phyloP scores from a whole-genome alignment of 352 stramenopile genomes.

The Albugo laibachii region DNA sequence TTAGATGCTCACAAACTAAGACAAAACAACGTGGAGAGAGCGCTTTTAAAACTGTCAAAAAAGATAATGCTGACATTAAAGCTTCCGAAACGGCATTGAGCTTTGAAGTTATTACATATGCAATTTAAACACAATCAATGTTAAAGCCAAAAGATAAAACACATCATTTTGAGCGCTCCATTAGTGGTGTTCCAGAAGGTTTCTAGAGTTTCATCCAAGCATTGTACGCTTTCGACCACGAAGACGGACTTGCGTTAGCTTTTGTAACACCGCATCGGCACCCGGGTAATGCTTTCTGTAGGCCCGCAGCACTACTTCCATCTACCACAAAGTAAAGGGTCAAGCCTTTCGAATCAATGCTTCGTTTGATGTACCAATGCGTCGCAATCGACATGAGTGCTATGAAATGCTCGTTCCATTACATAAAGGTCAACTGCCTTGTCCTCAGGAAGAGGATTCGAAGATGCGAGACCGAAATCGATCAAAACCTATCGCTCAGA shows the following conservation, averaged over 20 bases:
- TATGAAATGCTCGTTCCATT: constrained; percentile 83
- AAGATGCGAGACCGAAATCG: constrained; percentile 71
- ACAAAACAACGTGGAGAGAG: too few relatives aligned
- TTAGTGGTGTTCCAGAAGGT: neutral
- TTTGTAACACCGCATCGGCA: constrained; percentile 63
- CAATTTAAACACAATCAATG: too few relatives aligned
- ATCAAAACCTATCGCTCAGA: constrained; percentile 40
- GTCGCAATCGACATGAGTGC: constrained; percentile 76
- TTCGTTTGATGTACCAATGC: constrained; percentile 21
- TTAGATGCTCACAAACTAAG: too few relatives aligned
- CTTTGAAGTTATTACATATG: too few relatives aligned
- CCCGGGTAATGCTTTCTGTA: constrained; percentile 70
- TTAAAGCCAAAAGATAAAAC: too few relatives aligned
- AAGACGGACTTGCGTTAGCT: constrained; percentile 73
- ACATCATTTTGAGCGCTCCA: too few relatives aligned
- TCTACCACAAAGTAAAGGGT: constrained; percentile 11
- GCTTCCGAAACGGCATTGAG: too few relatives aligned
- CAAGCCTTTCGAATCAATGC: neutral
- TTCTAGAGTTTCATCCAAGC: constrained; percentile 40
- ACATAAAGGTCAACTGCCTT: constrained; percentile 88
- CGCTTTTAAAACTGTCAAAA: too few relatives aligned
- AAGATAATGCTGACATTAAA: too few relatives aligned
- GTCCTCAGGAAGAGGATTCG: constrained; percentile 71
- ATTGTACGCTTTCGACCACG: constrained; percentile 81
- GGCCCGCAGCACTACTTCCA: constrained; percentile 63